Percentiles rank a stretch among this genome's conserved stretches.
Conservation (phyloP, 805 yeast species). For the Saccharomyces eubayanus region DNA sequence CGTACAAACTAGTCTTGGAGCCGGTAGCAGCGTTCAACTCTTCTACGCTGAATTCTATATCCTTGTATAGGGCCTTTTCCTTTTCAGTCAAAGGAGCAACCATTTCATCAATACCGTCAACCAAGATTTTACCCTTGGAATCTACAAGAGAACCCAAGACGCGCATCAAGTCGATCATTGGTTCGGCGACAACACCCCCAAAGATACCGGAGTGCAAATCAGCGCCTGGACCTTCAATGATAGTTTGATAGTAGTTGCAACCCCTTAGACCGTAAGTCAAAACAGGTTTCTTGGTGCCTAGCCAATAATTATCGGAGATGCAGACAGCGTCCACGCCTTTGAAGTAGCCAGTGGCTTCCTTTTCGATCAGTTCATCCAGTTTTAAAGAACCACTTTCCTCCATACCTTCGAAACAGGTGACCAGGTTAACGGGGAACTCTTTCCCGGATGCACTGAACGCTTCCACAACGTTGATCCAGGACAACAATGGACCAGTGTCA, state of each 20-base stretch:
- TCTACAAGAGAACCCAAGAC: constrained; percentile 73
- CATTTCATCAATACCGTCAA: constrained; percentile 88
- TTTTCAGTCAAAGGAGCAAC: constrained; percentile 84
- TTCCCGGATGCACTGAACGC: constrained; percentile 80
- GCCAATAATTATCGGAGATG: constrained; percentile 96
- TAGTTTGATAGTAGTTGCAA: constrained; percentile 81
- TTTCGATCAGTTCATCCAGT: constrained; percentile 69
- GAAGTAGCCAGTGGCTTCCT: constrained; percentile 74
- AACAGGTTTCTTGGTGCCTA: constrained; percentile 94
- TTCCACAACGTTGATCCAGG: constrained; percentile 89
- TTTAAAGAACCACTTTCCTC: constrained; percentile 96
- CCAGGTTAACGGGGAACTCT: constrained; percentile 88
- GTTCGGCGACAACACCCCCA: constrained; percentile 96
- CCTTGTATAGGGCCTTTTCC: constrained; percentile 73
- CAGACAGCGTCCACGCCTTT: constrained; percentile 89
- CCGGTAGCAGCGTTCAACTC: constrained; percentile 88
- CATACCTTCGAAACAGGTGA: constrained; percentile 97
- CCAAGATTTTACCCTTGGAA: constrained; percentile 69
- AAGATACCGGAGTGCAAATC: constrained; percentile 96
- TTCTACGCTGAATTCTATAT: constrained; percentile 73
- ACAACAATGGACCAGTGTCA: constrained; percentile 96
- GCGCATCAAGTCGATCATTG: constrained; percentile 85
- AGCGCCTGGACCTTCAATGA: constrained; percentile 85
- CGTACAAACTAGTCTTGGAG: constrained; percentile 70
- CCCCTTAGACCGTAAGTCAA: constrained; percentile 97